Conservation (phyloP, 805 yeast genomes). For the Starmerella sirachaensis region DNA sequence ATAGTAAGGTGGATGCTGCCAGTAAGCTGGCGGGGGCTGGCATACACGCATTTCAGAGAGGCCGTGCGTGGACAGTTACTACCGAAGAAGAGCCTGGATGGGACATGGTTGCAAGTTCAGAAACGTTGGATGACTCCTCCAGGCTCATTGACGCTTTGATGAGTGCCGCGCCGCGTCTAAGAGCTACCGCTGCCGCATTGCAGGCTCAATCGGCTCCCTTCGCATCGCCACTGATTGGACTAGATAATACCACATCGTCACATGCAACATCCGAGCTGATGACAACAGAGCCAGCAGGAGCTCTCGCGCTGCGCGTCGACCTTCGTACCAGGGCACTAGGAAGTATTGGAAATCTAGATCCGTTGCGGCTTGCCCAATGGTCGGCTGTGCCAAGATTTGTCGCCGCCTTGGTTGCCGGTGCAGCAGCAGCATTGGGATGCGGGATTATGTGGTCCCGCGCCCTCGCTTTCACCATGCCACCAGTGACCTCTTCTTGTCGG, state of each 20-base stretch:
- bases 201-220: no score
- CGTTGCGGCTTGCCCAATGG: slow-evolving; percentile 20
- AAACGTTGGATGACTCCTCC: no score
- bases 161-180: slow-evolving; percentile 15
- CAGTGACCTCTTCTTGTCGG: slow-evolving; percentile 4
- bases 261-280: slow-evolving; percentile 8
- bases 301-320: slow-evolving; percentile 11
- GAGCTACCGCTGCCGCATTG: slow-evolving; percentile 14
- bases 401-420: slow-evolving; percentile 8
- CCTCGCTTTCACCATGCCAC: neutral
- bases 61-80: slow-evolving; percentile 11
- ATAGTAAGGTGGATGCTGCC: neutral
- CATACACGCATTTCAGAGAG: slow-evolving; percentile 3
- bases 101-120: slow-evolving; percentile 18
- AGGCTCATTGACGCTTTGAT: no score
- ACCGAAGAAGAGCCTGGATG: slow-evolving; percentile 9
- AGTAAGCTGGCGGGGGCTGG: slow-evolving; percentile 1
- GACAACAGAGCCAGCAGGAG: slow-evolving; percentile 9
- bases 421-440: slow-evolving; percentile 9
- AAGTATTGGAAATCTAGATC: slow-evolving; percentile 21
- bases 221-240: no score
- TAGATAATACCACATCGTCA: no score
- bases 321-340: slow-evolving; percentile 9
- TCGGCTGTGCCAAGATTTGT: slow-evolving; percentile 8
- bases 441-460: slow-evolving; percentile 1